Evolutionary conservation across 108 stramenopile species (phyloP).

Genomic region (Pseudonitzschia delicatissima): DNA sequence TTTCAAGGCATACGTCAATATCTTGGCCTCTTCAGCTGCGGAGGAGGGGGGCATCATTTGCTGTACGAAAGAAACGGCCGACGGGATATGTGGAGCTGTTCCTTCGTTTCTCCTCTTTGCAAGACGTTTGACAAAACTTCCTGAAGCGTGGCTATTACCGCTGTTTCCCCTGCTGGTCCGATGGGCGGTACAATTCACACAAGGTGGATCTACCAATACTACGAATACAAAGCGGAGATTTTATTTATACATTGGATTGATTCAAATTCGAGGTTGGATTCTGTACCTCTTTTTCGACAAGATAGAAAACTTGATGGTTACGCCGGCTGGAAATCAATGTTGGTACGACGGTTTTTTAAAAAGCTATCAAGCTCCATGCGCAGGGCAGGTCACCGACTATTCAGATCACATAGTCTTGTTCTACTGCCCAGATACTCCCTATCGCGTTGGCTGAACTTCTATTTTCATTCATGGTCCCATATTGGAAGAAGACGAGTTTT

Average conservation of each 20-base stretch:
- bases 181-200: conserved; percentile 6
- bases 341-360: conserved; percentile 64
- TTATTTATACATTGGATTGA: conserved; percentile 53
- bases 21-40: conserved; percentile 46
- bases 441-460: conserved; percentile 61
- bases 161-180: conserved; percentile 73
- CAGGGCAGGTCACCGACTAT: conserved; percentile 71
- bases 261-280: conserved; percentile 64
- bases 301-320: conserved; percentile 51
- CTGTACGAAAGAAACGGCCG: conserved; percentile 31
- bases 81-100: conserved; percentile 25
- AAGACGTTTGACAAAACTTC: conserved; percentile 49
- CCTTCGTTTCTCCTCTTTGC: conserved; percentile 46
- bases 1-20: conserved; percentile 62
- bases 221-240: conserved; percentile 31
- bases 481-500: conserved; percentile 28
- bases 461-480: conserved; percentile 48
- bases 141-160: conserved; percentile 79
- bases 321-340: conserved; percentile 27
- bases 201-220: no score
- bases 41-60: conserved; percentile 51
- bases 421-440: conserved; percentile 73
- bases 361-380: conserved; percentile 39
- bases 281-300: conserved; percentile 63
- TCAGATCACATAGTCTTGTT: conserved; percentile 87